Evolutionary conservation across 164 flowering plant genomes (phyloP).

Genomic region (Platanus orientalis): DNA sequence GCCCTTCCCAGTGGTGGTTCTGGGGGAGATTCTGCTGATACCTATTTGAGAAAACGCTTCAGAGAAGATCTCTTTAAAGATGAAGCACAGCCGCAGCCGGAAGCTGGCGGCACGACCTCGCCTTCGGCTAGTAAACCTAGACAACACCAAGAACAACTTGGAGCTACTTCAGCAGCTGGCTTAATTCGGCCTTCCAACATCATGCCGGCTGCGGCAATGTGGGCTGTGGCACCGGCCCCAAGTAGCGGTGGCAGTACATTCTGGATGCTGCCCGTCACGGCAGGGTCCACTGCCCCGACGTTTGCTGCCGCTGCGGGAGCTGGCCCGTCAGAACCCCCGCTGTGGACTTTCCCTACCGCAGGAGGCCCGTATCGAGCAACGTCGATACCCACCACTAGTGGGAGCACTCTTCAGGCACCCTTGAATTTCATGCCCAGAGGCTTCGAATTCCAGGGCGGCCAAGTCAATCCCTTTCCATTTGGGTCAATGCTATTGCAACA

Average conservation of each 20-base stretch:
- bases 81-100: slow-evolving; percentile 24
- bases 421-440: slow-evolving; percentile 61
- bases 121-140: slow-evolving; percentile 19
- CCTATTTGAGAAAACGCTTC: slow-evolving; percentile 54
- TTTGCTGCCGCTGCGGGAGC: slow-evolving; percentile 10
- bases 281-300: slow-evolving; percentile 23
- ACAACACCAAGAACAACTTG: slow-evolving; percentile 6
- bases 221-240: slow-evolving; percentile 65
- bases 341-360: slow-evolving; percentile 61
- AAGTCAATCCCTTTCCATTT: slow-evolving; percentile 40
- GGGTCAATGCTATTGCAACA: slow-evolving; percentile 63
- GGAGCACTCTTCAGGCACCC: slow-evolving; percentile 43
- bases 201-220: slow-evolving; percentile 54
- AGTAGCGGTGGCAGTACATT: slow-evolving; percentile 37
- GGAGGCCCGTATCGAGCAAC: slow-evolving; percentile 21
- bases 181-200: slow-evolving; percentile 28
- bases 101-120: slow-evolving; percentile 19
- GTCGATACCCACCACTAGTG: slow-evolving; percentile 11
- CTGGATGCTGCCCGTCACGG: slow-evolving; percentile 66
- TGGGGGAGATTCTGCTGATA: slow-evolving; percentile 29
- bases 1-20: slow-evolving; percentile 24
- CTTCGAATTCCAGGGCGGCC: slow-evolving; percentile 43
- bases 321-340: slow-evolving; percentile 32
- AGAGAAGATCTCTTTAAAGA: slow-evolving; percentile 77
- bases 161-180: slow-evolving; percentile 10